Evolutionary conservation across 305 asterid species (phyloP), one percentile per base, ranked within the genome.

Genomic region (Solanum aculeatissimum): DNA sequence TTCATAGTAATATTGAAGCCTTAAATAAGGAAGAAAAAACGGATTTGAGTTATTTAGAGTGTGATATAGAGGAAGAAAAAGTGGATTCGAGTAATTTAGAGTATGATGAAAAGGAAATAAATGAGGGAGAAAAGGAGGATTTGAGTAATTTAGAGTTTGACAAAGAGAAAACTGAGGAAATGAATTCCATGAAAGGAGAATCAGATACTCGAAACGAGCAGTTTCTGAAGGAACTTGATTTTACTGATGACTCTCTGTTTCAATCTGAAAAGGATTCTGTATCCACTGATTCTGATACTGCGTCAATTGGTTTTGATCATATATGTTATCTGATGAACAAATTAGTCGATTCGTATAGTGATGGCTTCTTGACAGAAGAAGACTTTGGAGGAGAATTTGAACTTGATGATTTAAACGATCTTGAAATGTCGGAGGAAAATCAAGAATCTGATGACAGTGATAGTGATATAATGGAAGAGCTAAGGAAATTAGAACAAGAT

Each of bases 291-390:
- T 88, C 91, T 77, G 91, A 84, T 84, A 63, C 81, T 4, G 80
- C 42, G 8, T 83, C 89, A 1, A 63, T 81, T 4, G 81, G 85
- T 35, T 85, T 82, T 25, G 92, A 88, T 57, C 90, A 85, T 42
- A 45, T 77, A 2, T 83, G 81, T 78, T 88, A 88, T 5, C 86
- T 86, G 10, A 84, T 86, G 89, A 86, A 82, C 71, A 79, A 80
- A 32, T 80, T 87, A 11, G 89, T 90, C 21, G 92, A 89, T 87
- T 87, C 91, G 15, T 81, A 81, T 25, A 87, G 88, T 10, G 92
- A 91, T 25, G 92, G 90, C 0, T 95, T 97, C 87, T 81, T 92
- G 38, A 77, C 66, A 51, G 97, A 91, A 38, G 89, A 89, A 15
- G 94, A 90, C 89, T 91, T 92, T 23, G 94, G 77, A 1, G 89